Percentiles rank a stretch among this genome's conserved stretches.
These are phyloP conservation scores for Plasmodium gaboni DNA, from an alignment of 169 alveolate genomes.

Conservation along the genomic window DNA sequence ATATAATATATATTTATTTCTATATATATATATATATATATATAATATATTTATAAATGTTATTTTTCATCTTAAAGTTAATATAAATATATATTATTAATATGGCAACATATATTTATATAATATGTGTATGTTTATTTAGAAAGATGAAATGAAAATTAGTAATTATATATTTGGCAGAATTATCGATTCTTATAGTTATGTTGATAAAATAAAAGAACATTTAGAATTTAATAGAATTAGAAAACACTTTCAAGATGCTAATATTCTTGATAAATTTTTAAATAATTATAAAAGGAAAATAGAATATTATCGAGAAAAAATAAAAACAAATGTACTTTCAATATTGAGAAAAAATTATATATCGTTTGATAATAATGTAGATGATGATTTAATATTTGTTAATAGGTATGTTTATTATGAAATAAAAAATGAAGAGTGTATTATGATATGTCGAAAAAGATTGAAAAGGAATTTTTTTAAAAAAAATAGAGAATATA, in stretches of 20 bases:
- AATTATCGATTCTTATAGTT: constrained; percentile 21
- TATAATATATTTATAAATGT: too few relatives aligned
- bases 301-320: constrained; percentile 21
- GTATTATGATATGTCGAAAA: constrained; percentile 53
- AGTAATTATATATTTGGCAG: constrained; percentile 30
- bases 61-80: too few relatives aligned
- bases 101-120: too few relatives aligned
- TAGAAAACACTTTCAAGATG: not conserved
- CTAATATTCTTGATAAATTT: constrained; percentile 9
- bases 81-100: too few relatives aligned
- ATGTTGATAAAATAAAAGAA: constrained; percentile 34
- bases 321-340: constrained; percentile 39
- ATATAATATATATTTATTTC: too few relatives aligned
- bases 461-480: constrained; percentile 20
- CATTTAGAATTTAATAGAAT: constrained; percentile 5
- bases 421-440: constrained; percentile 17
- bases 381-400: constrained; percentile 29
- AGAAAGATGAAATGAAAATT: constrained; percentile 7
- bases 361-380: constrained; percentile 12
- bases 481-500: not conserved
- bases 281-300: constrained; percentile 12
- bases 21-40: too few relatives aligned
- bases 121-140: not conserved
- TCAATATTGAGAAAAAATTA: constrained; percentile 12
- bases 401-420: constrained; percentile 31